Evolutionary conservation across 1,139 yeast genomes (phyloP).

Genomic region (Lizanozyma gosingica): DNA sequence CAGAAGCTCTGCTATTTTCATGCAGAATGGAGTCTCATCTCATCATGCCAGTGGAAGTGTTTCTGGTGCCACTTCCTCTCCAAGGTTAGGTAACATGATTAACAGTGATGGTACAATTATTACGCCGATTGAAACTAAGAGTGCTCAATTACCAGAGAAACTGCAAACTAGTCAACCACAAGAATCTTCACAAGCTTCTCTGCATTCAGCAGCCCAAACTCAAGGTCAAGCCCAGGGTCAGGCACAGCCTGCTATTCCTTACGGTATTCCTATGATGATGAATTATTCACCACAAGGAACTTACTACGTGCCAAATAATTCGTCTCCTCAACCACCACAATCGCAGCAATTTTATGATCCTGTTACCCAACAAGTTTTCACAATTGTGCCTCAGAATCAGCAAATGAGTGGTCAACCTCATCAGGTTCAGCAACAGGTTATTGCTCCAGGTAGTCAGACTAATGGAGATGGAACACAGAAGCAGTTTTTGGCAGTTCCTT

Average conservation of each 20-base stretch:
- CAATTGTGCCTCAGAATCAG: constrained; percentile 2
- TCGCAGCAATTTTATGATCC: constrained; percentile 40
- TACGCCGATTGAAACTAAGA: constrained; percentile 29
- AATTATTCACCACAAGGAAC: background rate
- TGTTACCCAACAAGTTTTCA: constrained; percentile 10
- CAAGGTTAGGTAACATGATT: constrained; percentile 33
- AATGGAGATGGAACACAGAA: background rate
- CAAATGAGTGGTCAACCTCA: constrained; percentile 5
- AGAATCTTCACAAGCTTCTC: background rate
- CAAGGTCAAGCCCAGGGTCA: constrained; percentile 2
- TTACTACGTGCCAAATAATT: background rate
- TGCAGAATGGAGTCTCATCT: background rate
- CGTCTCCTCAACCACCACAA: constrained; percentile 10
- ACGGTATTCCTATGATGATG: background rate
- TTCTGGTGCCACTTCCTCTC: constrained; percentile 12
- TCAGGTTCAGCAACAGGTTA: constrained; percentile 4
- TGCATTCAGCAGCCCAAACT: background rate
- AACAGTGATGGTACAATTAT: constrained; percentile 42
- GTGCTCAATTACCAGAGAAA: constrained; percentile 2
- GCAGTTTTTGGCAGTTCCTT: background rate
- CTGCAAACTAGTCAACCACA: background rate
- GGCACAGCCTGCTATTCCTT: constrained; percentile 4
- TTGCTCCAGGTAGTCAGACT: too few species aligned
- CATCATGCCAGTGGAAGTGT: background rate
- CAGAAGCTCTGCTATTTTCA: background rate